A percentile compares a stretch with the other conserved stretches of the same genome.
phyloP scores from a whole-genome alignment of 768 basidiomycete genomes.

The Lanmaoa pseudosensibilis region DNA sequence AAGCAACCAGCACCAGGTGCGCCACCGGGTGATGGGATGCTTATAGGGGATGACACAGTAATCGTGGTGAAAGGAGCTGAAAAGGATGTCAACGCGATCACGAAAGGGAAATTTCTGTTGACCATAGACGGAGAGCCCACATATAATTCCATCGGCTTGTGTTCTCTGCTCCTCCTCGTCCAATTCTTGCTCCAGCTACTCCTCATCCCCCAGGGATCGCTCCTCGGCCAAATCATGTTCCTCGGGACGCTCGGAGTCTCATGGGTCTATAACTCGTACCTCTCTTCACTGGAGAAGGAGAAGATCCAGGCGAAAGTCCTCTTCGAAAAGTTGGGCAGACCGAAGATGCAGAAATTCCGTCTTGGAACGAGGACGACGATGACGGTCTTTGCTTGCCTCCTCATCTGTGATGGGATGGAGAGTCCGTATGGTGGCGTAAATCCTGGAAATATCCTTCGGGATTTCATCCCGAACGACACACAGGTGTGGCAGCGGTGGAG shows the following conservation, averaged over 20 bases:
- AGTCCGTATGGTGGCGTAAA: conserved; percentile 10
- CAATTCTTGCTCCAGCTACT: conserved; percentile 38
- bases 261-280: conserved; percentile 38
- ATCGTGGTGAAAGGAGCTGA: conserved; percentile 35
- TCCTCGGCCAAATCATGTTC: conserved; percentile 40
- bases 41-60: conserved; percentile 25
- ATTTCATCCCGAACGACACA: conserved; percentile 26
- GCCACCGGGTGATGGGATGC: conserved; percentile 34
- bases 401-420: conserved; percentile 26
- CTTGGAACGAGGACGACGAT: conserved; percentile 24
- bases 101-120: conserved; percentile 32
- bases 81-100: conserved; percentile 31
- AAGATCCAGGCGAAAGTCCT: conserved; percentile 26
- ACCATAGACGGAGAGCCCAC: conserved; percentile 10
- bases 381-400: conserved; percentile 26
- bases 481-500: conserved; percentile 28
- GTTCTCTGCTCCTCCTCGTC: conserved; percentile 31
- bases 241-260: conserved; percentile 32
- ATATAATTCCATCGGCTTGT: conserved; percentile 27
- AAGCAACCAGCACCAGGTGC: conserved; percentile 22
- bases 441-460: conserved; percentile 17
- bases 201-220: conserved; percentile 34
- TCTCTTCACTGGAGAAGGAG: conserved; percentile 39
- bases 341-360: conserved; percentile 18
- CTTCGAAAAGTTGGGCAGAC: conserved; percentile 15